Evolutionary conservation across 306 rosid genomes (phyloP).

Genomic region (Datisca glomerata): DNA sequence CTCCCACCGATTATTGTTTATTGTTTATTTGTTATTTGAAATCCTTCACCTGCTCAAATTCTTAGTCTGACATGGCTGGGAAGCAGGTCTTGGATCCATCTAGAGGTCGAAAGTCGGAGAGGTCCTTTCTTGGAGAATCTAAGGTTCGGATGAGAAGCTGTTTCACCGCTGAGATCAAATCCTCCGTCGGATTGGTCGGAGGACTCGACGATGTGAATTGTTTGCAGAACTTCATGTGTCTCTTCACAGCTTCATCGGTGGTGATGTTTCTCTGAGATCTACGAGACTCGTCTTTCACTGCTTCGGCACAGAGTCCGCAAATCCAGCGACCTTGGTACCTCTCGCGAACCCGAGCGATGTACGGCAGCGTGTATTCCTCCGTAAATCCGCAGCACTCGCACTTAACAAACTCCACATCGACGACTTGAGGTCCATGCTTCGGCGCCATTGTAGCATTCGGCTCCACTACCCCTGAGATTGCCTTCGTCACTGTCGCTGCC

Average conservation of each 20-base stretch:
- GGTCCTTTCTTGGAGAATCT: constrained; percentile 29
- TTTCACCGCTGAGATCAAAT: constrained; percentile 47
- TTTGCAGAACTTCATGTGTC: constrained; percentile 38
- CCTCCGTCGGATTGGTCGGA: constrained; percentile 29
- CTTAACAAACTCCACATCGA: constrained; percentile 30
- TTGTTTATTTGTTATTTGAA: too few species aligned
- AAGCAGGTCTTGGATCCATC: constrained; percentile 39
- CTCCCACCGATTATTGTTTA: too few species aligned
- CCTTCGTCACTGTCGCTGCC: constrained; percentile 20
- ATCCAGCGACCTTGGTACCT: constrained; percentile 59
- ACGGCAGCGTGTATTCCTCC: constrained; percentile 69
- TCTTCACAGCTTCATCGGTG: constrained; percentile 47
- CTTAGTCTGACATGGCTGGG: constrained; percentile 17
- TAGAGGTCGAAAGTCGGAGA: constrained; percentile 20
- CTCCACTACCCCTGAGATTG: constrained; percentile 10
- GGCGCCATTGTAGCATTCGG: background rate
- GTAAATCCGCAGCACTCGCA: constrained; percentile 62
- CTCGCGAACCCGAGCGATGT: constrained; percentile 46
- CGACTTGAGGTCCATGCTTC: constrained; percentile 9
- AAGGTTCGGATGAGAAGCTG: constrained; percentile 48
- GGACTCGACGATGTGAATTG: constrained; percentile 38
- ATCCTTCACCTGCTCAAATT: too few species aligned
- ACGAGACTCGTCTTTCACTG: constrained; percentile 46
- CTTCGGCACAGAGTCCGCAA: constrained; percentile 73
- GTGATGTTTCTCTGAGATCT: constrained; percentile 24